Base-by-base conservation (phyloP, 495 filamentous ascomycete genomes). In the Talaromyces trachyspermus region DNA sequence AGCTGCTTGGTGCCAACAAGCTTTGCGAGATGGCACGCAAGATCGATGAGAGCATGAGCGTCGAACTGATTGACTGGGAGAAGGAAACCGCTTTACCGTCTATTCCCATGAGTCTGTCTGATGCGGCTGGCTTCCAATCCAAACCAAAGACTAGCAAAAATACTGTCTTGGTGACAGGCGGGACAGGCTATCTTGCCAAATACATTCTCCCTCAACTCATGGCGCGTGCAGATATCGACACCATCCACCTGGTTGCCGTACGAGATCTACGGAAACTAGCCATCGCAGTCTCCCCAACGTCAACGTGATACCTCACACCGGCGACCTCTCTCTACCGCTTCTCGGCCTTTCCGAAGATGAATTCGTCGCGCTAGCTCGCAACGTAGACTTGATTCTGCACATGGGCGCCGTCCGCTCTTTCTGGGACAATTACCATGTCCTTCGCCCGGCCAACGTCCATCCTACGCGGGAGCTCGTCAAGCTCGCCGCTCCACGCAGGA, bases 361-460 rank as follows among this genome's bases (percentile, higher is more conserved):
- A 1, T 49, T 53, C 4, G 3, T 11, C 0, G 25, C 12, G 3
- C 50, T 75, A 0, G 56, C 57, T 5, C 25, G 11, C 6, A 7
- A 49, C 7, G 65, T 54, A 0, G 60, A 76, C 43, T 52, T 49
- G 5, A 57, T 77, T 33, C 52, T 78, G 17, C 74, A 78, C 51
- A 61, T 58, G 45, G 74, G 70, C 24, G 66, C 68, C 5, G 59
- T 60, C 8, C 52, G 62, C 4, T 72, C 68, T 2, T 66, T 67
- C 55, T 49, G 61, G 49, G 61, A 74, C 29, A 56, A 52, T 2
- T 79, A 76, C 59, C 19, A 48, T 6, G 36, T 53, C 0, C 54
- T 77, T 0, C 56, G 61, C 0, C 17, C 26, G 0, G 23, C 35
- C 38, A 79, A 78, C 43, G 43, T 74, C 3, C 17, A 46, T 1